Conservation (phyloP, 1,284 basidiomycete genomes). For the Wallemia ichthyophaga region DNA sequence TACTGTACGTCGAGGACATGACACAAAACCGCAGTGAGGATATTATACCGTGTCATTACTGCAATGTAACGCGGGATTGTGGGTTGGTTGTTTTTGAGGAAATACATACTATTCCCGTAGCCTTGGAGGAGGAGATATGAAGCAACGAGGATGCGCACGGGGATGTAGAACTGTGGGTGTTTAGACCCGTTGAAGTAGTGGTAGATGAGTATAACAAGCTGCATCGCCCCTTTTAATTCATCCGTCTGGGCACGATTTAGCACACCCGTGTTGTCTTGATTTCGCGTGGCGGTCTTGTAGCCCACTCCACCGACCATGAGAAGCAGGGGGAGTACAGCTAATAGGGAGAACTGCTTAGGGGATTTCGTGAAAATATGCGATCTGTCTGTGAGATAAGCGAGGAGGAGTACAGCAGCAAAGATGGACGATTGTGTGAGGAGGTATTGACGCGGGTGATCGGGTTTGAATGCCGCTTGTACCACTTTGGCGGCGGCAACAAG, state of each 20-base stretch:
- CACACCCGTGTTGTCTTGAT: slow-evolving; percentile 53
- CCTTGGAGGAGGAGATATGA: slow-evolving; percentile 41
- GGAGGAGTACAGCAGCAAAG: neutral
- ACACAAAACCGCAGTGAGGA: slow-evolving; percentile 45
- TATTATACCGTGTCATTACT: slow-evolving; percentile 47
- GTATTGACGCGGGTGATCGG: neutral
- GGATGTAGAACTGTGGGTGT: slow-evolving; percentile 64
- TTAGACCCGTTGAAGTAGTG: slow-evolving; percentile 65
- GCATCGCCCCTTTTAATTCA: slow-evolving; percentile 94
- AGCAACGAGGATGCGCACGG: slow-evolving; percentile 55
- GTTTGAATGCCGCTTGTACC: no score
- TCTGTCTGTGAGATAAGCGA: slow-evolving; percentile 36
- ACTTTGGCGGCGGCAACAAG: slow-evolving; percentile 21
- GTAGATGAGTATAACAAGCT: slow-evolving; percentile 68
- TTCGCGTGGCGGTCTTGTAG: slow-evolving; percentile 30
- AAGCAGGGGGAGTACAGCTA: slow-evolving; percentile 31
- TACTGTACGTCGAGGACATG: slow-evolving; percentile 77
- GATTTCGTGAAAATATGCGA: slow-evolving; percentile 59
- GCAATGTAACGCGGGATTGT: slow-evolving; percentile 19
- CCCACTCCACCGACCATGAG: slow-evolving; percentile 22
- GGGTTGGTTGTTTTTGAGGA: slow-evolving; percentile 4
- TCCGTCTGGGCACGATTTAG: slow-evolving; percentile 70
- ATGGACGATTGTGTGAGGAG: neutral
- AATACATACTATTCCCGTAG: slow-evolving; percentile 33
- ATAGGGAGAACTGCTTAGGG: slow-evolving; percentile 45